Evolutionary conservation across 805 yeast species (phyloP).

Genomic region (Nakazawaea anatomiae): DNA sequence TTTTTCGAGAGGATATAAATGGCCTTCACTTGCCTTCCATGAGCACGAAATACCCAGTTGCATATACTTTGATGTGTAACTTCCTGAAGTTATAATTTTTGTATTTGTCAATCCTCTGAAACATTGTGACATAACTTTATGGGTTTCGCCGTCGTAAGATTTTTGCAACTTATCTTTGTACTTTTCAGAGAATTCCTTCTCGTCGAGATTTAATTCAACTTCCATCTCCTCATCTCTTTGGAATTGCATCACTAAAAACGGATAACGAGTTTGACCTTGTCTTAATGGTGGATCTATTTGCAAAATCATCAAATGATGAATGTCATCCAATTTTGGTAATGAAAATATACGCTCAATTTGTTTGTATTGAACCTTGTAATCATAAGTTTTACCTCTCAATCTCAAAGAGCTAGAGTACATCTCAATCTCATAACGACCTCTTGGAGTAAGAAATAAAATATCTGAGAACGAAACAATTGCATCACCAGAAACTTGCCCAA

Average conservation of each 20-base stretch:
- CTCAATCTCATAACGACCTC: slow-evolving; percentile 97
- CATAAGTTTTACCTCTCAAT: slow-evolving; percentile 95
- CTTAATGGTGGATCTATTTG: slow-evolving; percentile 96
- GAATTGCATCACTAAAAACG: slow-evolving; percentile 86
- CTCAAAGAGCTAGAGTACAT: slow-evolving; percentile 84
- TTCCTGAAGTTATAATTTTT: slow-evolving; percentile 79
- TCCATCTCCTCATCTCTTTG: slow-evolving; percentile 87
- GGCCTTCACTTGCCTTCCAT: slow-evolving; percentile 92
- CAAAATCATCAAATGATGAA: slow-evolving; percentile 79
- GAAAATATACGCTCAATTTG: slow-evolving; percentile 89
- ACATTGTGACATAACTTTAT: slow-evolving; percentile 80
- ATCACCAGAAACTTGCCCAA: slow-evolving; percentile 92
- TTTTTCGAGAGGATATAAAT: slow-evolving; percentile 86
- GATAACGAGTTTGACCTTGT: slow-evolving; percentile 97
- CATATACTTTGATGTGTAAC: slow-evolving; percentile 66
- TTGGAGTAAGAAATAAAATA: slow-evolving; percentile 87
- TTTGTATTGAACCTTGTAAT: slow-evolving; percentile 86
- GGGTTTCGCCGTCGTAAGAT: slow-evolving; percentile 72
- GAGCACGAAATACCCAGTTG: slow-evolving; percentile 90
- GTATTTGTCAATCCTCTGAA: slow-evolving; percentile 87
- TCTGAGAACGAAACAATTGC: slow-evolving; percentile 92
- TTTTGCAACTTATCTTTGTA: slow-evolving; percentile 73
- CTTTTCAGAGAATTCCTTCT: slow-evolving; percentile 69
- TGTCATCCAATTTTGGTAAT: slow-evolving; percentile 90
- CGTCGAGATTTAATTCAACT: slow-evolving; percentile 79